A percentile compares a stretch with the other conserved stretches of the same genome.
Evolutionary conservation across 352 stramenopile genomes (phyloP).

Genomic region (Globisporangium middletonii): DNA sequence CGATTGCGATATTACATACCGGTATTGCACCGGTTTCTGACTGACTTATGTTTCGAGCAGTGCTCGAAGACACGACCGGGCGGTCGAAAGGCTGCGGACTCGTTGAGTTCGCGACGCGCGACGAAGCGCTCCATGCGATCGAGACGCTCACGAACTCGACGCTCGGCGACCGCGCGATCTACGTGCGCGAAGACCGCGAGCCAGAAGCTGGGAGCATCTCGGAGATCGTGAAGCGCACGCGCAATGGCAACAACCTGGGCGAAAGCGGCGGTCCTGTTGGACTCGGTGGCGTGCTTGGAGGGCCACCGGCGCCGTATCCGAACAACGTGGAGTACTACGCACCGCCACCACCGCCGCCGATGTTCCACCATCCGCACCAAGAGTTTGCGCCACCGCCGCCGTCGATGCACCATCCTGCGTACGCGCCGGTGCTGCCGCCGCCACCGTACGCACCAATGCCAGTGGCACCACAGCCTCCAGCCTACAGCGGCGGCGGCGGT

Average conservation of each 20-base stretch:
- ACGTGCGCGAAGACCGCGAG: slow-evolving; percentile 84
- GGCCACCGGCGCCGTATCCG: not conserved
- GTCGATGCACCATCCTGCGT: not conserved
- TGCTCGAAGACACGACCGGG: slow-evolving; percentile 73
- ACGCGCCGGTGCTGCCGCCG: slow-evolving; percentile 3
- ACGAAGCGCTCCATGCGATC: slow-evolving; percentile 87
- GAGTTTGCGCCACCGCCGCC: not conserved
- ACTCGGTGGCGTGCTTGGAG: too few species aligned
- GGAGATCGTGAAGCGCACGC: slow-evolving; percentile 43
- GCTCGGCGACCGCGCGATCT: slow-evolving; percentile 87
- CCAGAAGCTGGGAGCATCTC: slow-evolving; percentile 65
- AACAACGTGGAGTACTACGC: slow-evolving; percentile 3
- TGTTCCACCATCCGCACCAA: slow-evolving; percentile 2
- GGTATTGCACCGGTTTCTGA: not conserved
- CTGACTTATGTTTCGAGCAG: slow-evolving; percentile 17
- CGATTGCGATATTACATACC: not conserved
- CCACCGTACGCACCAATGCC: slow-evolving; percentile 1
- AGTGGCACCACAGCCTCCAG: not conserved
- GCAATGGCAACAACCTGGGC: not conserved
- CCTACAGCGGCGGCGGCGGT: slow-evolving; percentile 2
- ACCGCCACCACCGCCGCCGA: slow-evolving; percentile 4
- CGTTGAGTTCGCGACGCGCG: slow-evolving; percentile 53
- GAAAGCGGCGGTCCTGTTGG: not conserved
- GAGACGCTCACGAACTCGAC: slow-evolving; percentile 89
- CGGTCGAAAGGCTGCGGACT: slow-evolving; percentile 89